Conservation (phyloP, 352 stramenopile genomes). For the Phytopythium cucurbitacearum region DNA sequence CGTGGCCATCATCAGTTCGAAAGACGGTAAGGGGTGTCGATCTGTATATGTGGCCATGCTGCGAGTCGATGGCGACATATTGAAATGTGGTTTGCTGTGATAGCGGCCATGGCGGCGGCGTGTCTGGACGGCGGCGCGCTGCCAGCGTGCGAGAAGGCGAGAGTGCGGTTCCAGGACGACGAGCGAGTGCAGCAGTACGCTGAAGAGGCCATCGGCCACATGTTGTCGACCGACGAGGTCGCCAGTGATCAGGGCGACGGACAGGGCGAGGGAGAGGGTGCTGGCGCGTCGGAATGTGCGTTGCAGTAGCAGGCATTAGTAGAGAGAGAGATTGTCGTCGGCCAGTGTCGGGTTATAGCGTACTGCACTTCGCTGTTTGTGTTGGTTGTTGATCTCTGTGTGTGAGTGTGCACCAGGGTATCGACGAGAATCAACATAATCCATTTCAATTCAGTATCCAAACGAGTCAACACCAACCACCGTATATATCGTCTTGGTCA, state of each 20-base stretch:
- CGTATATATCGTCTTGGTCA: conserved; percentile 79
- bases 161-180: conserved; percentile 37
- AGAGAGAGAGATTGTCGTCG: no score
- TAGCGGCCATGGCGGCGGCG: conserved; percentile 39
- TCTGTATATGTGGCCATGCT: neutral
- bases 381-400: no score
- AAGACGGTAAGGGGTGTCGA: conserved; percentile 22
- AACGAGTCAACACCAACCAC: no score
- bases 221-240: conserved; percentile 15
- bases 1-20: conserved; percentile 40
- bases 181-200: conserved; percentile 52
- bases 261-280: neutral
- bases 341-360: no score
- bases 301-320: neutral
- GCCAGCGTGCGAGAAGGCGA: conserved; percentile 44
- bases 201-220: conserved; percentile 31
- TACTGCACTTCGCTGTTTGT: no score
- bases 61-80: neutral
- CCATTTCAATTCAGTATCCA: no score
- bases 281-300: neutral
- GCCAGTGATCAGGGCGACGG: neutral
- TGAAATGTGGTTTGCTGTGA: neutral
- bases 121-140: conserved; percentile 50
- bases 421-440: no score
- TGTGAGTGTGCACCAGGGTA: neutral